Conservation (phyloP, 2,329 filamentous ascomycete genomes). For the Trichoderma sp. region DNA sequence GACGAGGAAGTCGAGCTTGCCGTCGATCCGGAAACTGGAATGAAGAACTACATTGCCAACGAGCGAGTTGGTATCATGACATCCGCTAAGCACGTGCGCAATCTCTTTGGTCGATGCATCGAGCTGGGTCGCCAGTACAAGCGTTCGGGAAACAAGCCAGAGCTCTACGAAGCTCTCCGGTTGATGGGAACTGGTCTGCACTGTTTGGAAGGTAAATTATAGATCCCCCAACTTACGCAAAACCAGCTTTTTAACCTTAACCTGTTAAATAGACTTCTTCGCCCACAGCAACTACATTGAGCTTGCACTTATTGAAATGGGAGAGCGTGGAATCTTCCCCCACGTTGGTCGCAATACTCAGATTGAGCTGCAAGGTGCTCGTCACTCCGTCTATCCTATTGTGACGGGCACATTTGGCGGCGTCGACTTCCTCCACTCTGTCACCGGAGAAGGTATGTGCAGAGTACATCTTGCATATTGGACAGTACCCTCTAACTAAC, state of each 20-base stretch:
- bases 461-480: too few relatives aligned
- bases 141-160: constrained; percentile 56
- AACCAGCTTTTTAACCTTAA: not conserved
- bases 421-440: constrained; percentile 89
- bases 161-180: constrained; percentile 82
- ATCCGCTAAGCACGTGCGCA: constrained; percentile 72
- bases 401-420: constrained; percentile 92
- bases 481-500: not conserved
- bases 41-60: constrained; percentile 95
- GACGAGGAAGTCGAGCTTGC: constrained; percentile 75
- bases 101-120: constrained; percentile 70
- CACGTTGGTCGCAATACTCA: constrained; percentile 77
- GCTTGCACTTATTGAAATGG: constrained; percentile 81
- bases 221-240: not conserved
- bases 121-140: constrained; percentile 74
- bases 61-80: constrained; percentile 76
- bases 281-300: constrained; percentile 94
- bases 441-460: constrained; percentile 61
- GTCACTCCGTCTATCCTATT: constrained; percentile 69
- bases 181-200: constrained; percentile 85
- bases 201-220: constrained; percentile 68
- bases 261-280: constrained; percentile 63
- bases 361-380: constrained; percentile 66
- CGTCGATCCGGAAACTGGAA: constrained; percentile 70
- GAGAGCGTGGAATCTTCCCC: constrained; percentile 77